Conservation (phyloP, 1,139 yeast species). For the Meyerozyma sp. region DNA sequence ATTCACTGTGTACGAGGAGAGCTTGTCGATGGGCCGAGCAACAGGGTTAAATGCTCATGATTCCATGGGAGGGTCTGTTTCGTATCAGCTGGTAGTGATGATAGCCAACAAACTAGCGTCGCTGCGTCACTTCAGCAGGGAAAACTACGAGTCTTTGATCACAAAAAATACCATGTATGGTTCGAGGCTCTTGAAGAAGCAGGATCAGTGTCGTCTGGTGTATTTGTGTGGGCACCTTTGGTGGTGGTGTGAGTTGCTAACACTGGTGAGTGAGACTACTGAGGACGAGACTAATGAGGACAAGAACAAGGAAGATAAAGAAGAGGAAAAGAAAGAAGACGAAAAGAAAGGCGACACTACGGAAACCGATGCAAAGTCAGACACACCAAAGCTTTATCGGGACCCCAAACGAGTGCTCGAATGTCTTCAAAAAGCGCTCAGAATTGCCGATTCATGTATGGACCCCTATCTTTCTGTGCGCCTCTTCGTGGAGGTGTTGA, state of each 20-base stretch:
- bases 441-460: slow-evolving; percentile 92
- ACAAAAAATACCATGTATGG: slow-evolving; percentile 86
- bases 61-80: slow-evolving; percentile 32
- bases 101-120: slow-evolving; percentile 61
- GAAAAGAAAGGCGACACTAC: slow-evolving; percentile 6
- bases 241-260: slow-evolving; percentile 79
- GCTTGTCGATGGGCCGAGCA: slow-evolving; percentile 20
- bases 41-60: slow-evolving; percentile 30
- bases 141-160: slow-evolving; percentile 73
- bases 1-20: slow-evolving; percentile 83
- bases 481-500: slow-evolving; percentile 82
- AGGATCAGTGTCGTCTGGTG: slow-evolving; percentile 91
- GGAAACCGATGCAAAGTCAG: slow-evolving; percentile 2
- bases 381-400: slow-evolving; percentile 15
- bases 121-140: slow-evolving; percentile 52
- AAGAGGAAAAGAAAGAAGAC: slow-evolving; percentile 3
- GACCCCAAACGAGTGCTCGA: slow-evolving; percentile 44
- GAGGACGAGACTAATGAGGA: slow-evolving; percentile 1
- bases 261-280: slow-evolving; percentile 27
- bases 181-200: slow-evolving; percentile 81
- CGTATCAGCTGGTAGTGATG: slow-evolving; percentile 35
- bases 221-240: slow-evolving; percentile 85
- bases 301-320: slow-evolving; percentile 3
- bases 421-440: slow-evolving; percentile 57
- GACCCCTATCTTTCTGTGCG: slow-evolving; percentile 75